Evolutionary conservation across 2,329 filamentous ascomycete species (phyloP).

Genomic region (Apiospora sp.): DNA sequence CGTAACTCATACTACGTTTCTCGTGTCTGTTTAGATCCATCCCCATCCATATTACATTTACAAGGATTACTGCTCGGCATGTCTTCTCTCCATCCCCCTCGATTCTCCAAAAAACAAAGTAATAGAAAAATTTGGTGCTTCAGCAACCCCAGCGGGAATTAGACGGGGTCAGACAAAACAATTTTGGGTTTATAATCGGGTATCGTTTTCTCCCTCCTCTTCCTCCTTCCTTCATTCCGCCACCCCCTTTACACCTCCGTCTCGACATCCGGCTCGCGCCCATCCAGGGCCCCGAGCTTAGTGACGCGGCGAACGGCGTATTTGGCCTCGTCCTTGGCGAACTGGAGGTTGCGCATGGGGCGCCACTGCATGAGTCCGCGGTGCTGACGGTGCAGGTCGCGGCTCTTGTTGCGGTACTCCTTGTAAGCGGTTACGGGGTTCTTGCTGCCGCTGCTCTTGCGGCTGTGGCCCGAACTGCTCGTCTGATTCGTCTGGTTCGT

Average conservation of each 20-base stretch:
- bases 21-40: neutral
- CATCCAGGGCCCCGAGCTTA: slow-evolving; percentile 78
- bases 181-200: neutral
- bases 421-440: slow-evolving; percentile 66
- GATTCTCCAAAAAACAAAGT: too few relatives aligned
- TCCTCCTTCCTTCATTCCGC: neutral
- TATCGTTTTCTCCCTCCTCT: neutral
- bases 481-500: slow-evolving; percentile 27
- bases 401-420: slow-evolving; percentile 72
- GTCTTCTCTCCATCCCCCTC: neutral
- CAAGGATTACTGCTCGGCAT: neutral
- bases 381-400: slow-evolving; percentile 84
- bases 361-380: slow-evolving; percentile 95
- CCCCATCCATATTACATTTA: neutral
- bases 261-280: slow-evolving; percentile 87
- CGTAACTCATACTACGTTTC: slow-evolving; percentile 23
- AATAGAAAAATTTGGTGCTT: too few relatives aligned
- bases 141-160: too few relatives aligned
- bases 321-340: slow-evolving; percentile 87
- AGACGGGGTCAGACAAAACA: neutral
- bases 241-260: slow-evolving; percentile 64
- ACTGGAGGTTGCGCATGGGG: slow-evolving; percentile 83
- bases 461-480: slow-evolving; percentile 9
- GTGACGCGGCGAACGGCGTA: slow-evolving; percentile 79
- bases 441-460: slow-evolving; percentile 47